A percentile compares a stretch with the other conserved stretches of the same genome.
Evolutionary conservation across 2,329 filamentous ascomycete species (phyloP).

Genomic region (Sarocladium brachiariae): DNA sequence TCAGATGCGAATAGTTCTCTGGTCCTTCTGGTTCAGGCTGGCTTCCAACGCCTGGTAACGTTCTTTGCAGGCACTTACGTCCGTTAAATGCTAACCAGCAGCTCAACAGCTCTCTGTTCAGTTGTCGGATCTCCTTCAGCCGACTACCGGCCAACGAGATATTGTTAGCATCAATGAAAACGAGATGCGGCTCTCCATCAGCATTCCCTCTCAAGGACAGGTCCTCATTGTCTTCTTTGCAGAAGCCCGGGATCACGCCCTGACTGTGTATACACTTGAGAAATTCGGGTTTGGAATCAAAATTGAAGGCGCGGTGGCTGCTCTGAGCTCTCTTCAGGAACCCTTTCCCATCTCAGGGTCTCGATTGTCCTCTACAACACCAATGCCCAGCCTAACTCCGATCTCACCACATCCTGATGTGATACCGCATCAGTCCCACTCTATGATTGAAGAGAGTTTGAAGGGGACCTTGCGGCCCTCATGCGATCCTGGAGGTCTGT

Average conservation of each 20-base stretch:
- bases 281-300: constrained; percentile 23
- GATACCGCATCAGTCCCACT: background rate
- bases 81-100: background rate
- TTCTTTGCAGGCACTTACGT: constrained; percentile 3
- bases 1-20: constrained; percentile 11
- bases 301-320: constrained; percentile 12
- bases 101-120: constrained; percentile 22
- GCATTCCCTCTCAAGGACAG: constrained; percentile 20
- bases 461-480: background rate
- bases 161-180: constrained; percentile 18
- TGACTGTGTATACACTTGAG: constrained; percentile 25
- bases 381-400: background rate
- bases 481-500: background rate
- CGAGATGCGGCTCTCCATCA: constrained; percentile 15
- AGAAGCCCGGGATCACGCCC: constrained; percentile 24
- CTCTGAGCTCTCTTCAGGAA: constrained; percentile 2
- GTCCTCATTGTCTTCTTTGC: constrained; percentile 22
- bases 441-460: background rate
- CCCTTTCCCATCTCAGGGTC: constrained; percentile 10
- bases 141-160: constrained; percentile 11
- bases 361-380: constrained; percentile 21
- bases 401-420: background rate
- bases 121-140: constrained; percentile 20
- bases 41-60: constrained; percentile 19
- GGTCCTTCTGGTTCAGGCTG: constrained; percentile 21